phyloP scores from a whole-genome alignment of 345 rosid genomes.

The Aquilaria sinensis region DNA sequence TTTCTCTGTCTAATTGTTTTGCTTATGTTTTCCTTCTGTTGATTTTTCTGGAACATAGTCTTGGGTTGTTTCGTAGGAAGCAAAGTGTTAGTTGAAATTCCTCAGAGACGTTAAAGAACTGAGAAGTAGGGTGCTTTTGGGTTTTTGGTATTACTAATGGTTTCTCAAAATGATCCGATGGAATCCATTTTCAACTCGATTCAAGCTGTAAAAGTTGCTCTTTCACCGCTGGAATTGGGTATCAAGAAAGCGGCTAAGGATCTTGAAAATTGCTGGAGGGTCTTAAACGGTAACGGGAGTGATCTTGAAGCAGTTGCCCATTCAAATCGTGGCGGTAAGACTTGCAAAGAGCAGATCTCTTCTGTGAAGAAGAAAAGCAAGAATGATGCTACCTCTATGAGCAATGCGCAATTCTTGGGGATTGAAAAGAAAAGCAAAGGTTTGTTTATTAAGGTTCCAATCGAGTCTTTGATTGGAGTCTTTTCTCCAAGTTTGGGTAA shows the following conservation, averaged over 20 bases:
- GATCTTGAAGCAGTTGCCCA: slow-evolving; percentile 16
- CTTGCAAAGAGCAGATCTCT: slow-evolving; percentile 23
- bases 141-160: slow-evolving; percentile 27
- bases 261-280: slow-evolving; percentile 48
- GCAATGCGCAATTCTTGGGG: slow-evolving; percentile 17
- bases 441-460: slow-evolving; percentile 37
- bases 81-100: too few species aligned
- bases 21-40: too few species aligned
- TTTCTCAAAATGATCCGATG: slow-evolving; percentile 53
- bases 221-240: slow-evolving; percentile 56
- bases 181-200: slow-evolving; percentile 54
- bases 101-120: too few species aligned
- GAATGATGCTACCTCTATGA: slow-evolving; percentile 11
- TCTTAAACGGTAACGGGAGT: slow-evolving; percentile 22
- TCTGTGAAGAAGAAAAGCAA: slow-evolving; percentile 22
- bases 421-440: slow-evolving; percentile 46
- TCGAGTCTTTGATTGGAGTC: slow-evolving; percentile 35
- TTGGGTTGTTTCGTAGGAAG: too few species aligned
- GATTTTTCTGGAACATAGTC: too few species aligned
- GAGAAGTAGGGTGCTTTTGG: not conserved
- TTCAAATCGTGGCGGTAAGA: slow-evolving; percentile 18
- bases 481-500: slow-evolving; percentile 31
- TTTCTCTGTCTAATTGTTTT: too few species aligned
- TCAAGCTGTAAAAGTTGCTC: slow-evolving; percentile 43
- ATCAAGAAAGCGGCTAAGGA: slow-evolving; percentile 51